Evolutionary conservation across 2,329 filamentous ascomycete genomes (phyloP), one percentile per base, ranked within the genome.

Genomic region (Exophiala aquamarina): DNA sequence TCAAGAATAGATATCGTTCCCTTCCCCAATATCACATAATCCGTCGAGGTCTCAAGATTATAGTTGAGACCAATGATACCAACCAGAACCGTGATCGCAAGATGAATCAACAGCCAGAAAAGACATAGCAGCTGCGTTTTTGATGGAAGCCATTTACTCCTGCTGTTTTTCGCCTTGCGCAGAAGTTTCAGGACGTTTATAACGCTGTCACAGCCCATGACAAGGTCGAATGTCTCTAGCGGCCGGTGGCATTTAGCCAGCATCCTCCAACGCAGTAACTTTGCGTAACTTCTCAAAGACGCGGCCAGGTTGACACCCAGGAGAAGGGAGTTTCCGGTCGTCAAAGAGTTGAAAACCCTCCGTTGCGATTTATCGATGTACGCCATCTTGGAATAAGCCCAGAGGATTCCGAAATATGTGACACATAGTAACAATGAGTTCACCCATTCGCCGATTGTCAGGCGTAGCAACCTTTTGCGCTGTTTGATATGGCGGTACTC

Each of bases 51-150:
- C 15, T 57, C 47, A 23, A 57, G 26, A 21, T 54, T 55, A 35
- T 57, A 57, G 17, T 54, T 57, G 23, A 57, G 44, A n/a, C 55
- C 55, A 19, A 57, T 49, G 18, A 57, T 52, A 8, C 51, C 55
- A n/a, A 56, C 52, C 23, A 57, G 46, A 8, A 57, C 15, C 3
- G 49, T 54, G 17, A 51, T 35, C 6, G 50, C 55, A 13, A 57
- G 20, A 35, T 52, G 50, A 34, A 56, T 43, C 6, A 54, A 39
- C 10, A 57, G 44, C 55, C 55, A 57, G 3, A 56, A 31, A 7
- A 50, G 13, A 32, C 52, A 53, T 13, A 54, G 26, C 10, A 56
- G 19, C 33, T 57, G 55, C 2, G 55, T 57, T 17, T 39, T 40
- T 3, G 52, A 54, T 14, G 51, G 54, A 18, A 54, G 35, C 28